phyloP scores from a whole-genome alignment of 163 green algal species.

The Coccomyxa subellipsoidea region DNA sequence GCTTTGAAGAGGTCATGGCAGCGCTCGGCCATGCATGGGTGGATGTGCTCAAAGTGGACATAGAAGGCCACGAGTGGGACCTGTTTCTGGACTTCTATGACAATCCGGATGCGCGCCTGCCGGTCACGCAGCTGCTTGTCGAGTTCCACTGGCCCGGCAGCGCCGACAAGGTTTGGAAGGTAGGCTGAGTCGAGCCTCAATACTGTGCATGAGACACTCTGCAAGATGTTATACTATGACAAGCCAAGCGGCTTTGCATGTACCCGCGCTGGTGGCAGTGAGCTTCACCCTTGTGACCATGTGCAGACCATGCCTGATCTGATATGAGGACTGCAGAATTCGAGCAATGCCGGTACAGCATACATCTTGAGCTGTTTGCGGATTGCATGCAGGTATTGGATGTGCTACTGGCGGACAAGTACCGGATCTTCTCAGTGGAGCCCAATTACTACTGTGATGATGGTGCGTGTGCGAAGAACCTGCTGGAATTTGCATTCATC shows the following conservation, averaged over 20 bases:
- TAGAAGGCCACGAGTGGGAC: conserved; percentile 9
- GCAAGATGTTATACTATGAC: too few species aligned
- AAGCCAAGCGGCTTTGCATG: too few species aligned
- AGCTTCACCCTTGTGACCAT: too few species aligned
- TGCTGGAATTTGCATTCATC: not conserved
- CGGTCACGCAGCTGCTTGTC: not conserved
- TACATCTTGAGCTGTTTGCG: too few species aligned
- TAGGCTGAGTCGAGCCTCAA: too few species aligned
- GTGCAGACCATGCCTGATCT: too few species aligned
- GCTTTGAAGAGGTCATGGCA: not conserved
- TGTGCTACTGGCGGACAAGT: not conserved
- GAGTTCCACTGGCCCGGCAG: not conserved
- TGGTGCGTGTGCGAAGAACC: not conserved
- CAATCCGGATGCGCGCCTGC: not conserved
- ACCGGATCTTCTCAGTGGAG: not conserved
- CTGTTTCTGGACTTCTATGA: not conserved
- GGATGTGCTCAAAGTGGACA: conserved; percentile 9
- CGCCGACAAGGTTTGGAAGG: not conserved
- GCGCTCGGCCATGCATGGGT: conserved; percentile 1
- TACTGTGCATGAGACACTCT: too few species aligned
- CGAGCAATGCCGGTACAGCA: too few species aligned
- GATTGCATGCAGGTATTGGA: not conserved
- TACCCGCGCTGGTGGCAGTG: too few species aligned
- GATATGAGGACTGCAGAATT: too few species aligned
- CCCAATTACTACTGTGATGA: not conserved